phyloP scores from a whole-genome alignment of 78 protist species.

The Pigoraptor vietnamica region DNA sequence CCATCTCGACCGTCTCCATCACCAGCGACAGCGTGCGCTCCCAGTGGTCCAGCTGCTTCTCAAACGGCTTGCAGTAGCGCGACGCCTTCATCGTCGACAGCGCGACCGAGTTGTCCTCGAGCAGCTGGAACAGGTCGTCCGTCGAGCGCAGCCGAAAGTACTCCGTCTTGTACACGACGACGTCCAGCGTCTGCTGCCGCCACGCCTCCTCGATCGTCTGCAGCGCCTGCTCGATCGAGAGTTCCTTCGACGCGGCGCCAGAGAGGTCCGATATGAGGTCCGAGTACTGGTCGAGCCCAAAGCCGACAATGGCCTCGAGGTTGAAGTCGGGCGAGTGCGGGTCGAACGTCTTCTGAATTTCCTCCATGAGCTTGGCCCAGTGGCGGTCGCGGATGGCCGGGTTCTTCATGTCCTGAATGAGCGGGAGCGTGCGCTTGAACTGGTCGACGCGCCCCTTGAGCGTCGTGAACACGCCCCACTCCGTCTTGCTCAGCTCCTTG shows the following conservation, averaged over 20 bases:
- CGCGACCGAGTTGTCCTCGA: conserved; percentile 58
- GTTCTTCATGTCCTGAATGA: conserved; percentile 53
- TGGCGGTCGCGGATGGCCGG: conserved; percentile 68
- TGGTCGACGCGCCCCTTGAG: conserved; percentile 30
- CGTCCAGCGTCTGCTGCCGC: conserved; percentile 10
- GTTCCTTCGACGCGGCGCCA: conserved; percentile 60
- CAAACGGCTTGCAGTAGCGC: conserved; percentile 54
- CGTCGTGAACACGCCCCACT: background rate
- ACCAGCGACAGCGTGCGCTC: conserved; percentile 50
- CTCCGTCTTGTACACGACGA: conserved; percentile 7
- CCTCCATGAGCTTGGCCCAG: conserved; percentile 56
- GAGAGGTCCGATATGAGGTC: conserved; percentile 46
- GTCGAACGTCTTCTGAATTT: conserved; percentile 50
- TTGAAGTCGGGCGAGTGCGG: conserved; percentile 45
- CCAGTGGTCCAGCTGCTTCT: conserved; percentile 66
- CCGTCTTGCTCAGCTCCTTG: conserved; percentile 3
- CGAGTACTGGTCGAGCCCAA: conserved; percentile 52
- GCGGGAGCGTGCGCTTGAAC: conserved; percentile 54
- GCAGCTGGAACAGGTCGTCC: conserved; percentile 43
- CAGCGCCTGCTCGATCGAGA: conserved; percentile 41
- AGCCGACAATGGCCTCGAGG: conserved; percentile 40
- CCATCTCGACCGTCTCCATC: conserved; percentile 62
- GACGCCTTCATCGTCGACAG: conserved; percentile 65
- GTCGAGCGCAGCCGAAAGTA: conserved; percentile 7
- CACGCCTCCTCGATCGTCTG: conserved; percentile 29